Conservation (phyloP, 306 rosid species). For the Casuarina glauca region DNA sequence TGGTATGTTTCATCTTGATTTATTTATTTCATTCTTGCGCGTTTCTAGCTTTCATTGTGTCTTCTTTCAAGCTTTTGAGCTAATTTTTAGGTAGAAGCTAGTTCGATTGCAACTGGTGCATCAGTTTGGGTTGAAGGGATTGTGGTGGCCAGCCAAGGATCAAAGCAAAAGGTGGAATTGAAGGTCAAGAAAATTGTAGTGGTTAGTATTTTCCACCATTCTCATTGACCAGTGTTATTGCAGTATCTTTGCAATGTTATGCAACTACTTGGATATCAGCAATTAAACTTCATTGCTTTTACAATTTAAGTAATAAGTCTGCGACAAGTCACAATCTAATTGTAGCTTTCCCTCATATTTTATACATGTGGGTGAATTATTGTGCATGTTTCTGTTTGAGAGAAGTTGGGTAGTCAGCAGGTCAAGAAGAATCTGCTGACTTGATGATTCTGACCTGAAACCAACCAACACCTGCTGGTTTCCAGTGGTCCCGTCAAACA, state of each 20-base stretch:
- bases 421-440: no score
- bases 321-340: background rate
- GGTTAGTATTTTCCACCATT: conserved; percentile 55
- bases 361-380: background rate
- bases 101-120: conserved; percentile 78
- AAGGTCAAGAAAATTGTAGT: conserved; percentile 71
- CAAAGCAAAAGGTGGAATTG: conserved; percentile 91
- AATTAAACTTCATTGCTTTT: background rate
- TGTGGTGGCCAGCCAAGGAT: conserved; percentile 77
- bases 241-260: background rate
- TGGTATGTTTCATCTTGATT: background rate
- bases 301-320: background rate
- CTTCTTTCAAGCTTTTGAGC: conserved; percentile 39
- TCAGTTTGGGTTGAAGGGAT: conserved; percentile 87
- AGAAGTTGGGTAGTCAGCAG: background rate
- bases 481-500: no score
- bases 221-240: background rate
- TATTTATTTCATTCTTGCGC: background rate
- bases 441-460: no score
- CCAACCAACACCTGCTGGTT: no score
- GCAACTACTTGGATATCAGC: background rate
- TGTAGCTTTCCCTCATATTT: background rate
- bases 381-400: background rate
- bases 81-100: conserved; percentile 74
- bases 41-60: conserved; percentile 28